Conservation (phyloP, 768 basidiomycete species). For the Macrolepiota albuminosa region DNA sequence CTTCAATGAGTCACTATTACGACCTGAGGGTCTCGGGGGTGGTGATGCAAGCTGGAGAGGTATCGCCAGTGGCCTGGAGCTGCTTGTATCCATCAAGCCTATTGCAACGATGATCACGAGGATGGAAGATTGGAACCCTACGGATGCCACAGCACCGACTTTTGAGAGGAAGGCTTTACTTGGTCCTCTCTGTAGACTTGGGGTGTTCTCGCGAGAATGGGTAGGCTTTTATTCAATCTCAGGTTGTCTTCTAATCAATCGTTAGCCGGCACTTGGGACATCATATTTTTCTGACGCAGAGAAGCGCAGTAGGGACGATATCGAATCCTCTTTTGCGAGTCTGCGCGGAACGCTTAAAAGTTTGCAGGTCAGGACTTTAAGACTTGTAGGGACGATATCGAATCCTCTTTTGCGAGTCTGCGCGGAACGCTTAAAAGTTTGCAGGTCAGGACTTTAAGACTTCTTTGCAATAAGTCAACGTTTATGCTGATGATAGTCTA, state of each 20-base stretch:
- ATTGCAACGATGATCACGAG: conserved; percentile 79
- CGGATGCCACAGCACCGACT: conserved; percentile 46
- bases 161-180: conserved; percentile 70
- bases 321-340: conserved; percentile 81
- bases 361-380: conserved; percentile 53
- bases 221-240: conserved; percentile 36
- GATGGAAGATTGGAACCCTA: conserved; percentile 71
- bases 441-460: conserved; percentile 44
- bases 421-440: conserved; percentile 82
- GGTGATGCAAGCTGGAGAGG: conserved; percentile 83
- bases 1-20: conserved; percentile 59
- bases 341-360: conserved; percentile 83
- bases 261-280: conserved; percentile 67
- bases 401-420: conserved; percentile 80
- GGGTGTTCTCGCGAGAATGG: conserved; percentile 88
- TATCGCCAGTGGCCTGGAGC: conserved; percentile 75
- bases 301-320: conserved; percentile 65
- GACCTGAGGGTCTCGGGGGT: conserved; percentile 66
- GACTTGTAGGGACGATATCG: conserved; percentile 55
- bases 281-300: conserved; percentile 85
- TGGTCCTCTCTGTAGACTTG: conserved; percentile 80
- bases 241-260: not conserved
- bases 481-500: conserved; percentile 14
- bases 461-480: not conserved
- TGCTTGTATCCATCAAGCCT: conserved; percentile 74